Percentiles rank a stretch among this genome's conserved stretches.
Conservation (phyloP, 78 protist genomes). For the Polysphondylium violaceum region DNA sequence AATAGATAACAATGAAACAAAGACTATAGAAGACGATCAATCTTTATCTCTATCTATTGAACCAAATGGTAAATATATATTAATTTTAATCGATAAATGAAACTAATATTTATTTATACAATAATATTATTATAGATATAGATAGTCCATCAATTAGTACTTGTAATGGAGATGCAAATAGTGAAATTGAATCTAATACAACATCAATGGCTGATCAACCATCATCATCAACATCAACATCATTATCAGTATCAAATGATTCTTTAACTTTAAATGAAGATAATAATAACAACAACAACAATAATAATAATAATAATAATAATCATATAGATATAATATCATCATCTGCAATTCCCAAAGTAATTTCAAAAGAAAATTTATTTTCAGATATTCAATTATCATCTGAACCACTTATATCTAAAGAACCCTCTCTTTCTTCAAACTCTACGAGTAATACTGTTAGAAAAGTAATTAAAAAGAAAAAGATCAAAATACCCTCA, state of each 20-base stretch:
- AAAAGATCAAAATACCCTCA: not conserved
- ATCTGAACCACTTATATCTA: conserved; percentile 30
- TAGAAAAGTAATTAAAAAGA: conserved; percentile 38
- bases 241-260: not conserved
- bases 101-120: not conserved
- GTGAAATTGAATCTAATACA: not conserved
- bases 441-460: not conserved
- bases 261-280: too few species aligned
- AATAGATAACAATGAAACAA: not conserved
- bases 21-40: not conserved
- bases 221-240: conserved; percentile 15
- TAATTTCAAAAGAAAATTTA: conserved; percentile 35
- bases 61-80: not conserved
- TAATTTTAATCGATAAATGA: too few species aligned
- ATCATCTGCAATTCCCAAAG: not conserved
- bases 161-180: not conserved
- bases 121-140: not conserved
- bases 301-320: not conserved
- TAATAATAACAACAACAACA: conserved; percentile 25
- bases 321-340: not conserved
- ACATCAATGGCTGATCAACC: not conserved
- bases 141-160: not conserved
- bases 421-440: not conserved
- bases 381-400: conserved; percentile 62
- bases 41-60: not conserved